Percentiles rank a stretch among this genome's conserved stretches.
Evolutionary conservation across 2,329 filamentous ascomycete species (phyloP).

Genomic region (Botrytis fragariae): DNA sequence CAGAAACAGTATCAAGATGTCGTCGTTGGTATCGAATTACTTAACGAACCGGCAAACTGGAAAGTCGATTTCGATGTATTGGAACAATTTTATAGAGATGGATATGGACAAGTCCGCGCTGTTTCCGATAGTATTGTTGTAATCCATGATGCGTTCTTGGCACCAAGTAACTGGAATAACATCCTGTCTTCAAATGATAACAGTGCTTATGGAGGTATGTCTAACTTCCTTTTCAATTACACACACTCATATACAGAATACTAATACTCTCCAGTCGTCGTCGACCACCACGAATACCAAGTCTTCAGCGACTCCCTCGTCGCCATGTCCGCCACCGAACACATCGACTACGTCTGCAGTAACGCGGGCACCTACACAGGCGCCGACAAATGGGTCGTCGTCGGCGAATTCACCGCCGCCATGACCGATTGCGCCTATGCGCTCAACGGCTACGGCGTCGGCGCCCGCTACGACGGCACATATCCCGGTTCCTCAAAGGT

Average conservation of each 20-base stretch:
- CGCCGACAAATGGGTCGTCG: constrained; percentile 63
- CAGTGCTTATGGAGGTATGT: constrained; percentile 42
- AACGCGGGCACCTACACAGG: constrained; percentile 48
- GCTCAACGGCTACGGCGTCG: constrained; percentile 55
- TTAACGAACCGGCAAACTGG: constrained; percentile 51
- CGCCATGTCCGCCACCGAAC: constrained; percentile 49
- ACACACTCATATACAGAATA: constrained; percentile 49
- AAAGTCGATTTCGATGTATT: constrained; percentile 39
- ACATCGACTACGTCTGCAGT: constrained; percentile 55
- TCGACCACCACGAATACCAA: constrained; percentile 70
- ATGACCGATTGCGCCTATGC: constrained; percentile 59
- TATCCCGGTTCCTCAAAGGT: constrained; percentile 47
- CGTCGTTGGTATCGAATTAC: constrained; percentile 54
- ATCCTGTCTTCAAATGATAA: constrained; percentile 50
- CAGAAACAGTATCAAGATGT: constrained; percentile 53
- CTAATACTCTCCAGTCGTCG: constrained; percentile 46
- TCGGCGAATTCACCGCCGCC: constrained; percentile 67
- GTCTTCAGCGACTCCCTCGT: constrained; percentile 55
- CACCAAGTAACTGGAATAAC: constrained; percentile 57
- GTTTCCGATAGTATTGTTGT: constrained; percentile 51
- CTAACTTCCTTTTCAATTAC: constrained; percentile 38
- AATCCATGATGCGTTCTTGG: constrained; percentile 56
- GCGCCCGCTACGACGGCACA: constrained; percentile 57
- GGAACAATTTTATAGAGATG: constrained; percentile 48
- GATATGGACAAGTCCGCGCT: constrained; percentile 47